Base-by-base conservation (phyloP, 176 grass and related monocot species). In the Zoysia japonica region DNA sequence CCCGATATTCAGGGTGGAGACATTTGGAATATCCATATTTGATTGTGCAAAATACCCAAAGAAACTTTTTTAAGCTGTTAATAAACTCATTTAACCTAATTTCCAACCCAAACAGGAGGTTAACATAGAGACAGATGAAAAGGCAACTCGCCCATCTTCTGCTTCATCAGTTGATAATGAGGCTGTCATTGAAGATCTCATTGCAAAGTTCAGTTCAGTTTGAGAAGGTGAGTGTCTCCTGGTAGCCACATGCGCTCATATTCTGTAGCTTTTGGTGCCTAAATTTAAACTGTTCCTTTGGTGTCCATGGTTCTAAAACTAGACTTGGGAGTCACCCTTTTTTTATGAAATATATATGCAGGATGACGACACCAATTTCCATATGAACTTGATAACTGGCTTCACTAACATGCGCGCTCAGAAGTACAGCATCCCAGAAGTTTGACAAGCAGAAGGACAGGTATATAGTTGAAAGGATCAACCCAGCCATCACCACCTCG, bases 351-450 rank as follows among this genome's bases (percentile, higher is more conserved):
- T n/a, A n/a, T n/a, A 65, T 68, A 53, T 89, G 50, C 84, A 97
- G 94, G 91, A 97, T 87, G 91, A 97, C 78, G 94, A 97, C 67
- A 93, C 91, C 70, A 97, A 97, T 79, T 97, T 89, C 78, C 94
- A 97, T 56, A 93, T 97, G 91, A 91, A 97, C 66, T 79, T 97
- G 50, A 97, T 97, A 57, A 88, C 94, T 77, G 91, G 91, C 6
- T 88, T 97, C 76, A 91, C 94, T 15, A 97, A 97, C 70, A 97
- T 97, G 94, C 89, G 91, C 15, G 94, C 94, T 4, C 84, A 91
- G 74, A 97, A 97, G 59, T 97, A 97, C 36, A 89, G 82, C 83
- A 91, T 97, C 65, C 86, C 69, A 61, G 94, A 97, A 87, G 94
- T n/a, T 97, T 52, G 94, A 97, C 79, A 90, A 93, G 45, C 87